phyloP scores from a whole-genome alignment of 768 basidiomycete species.

The Russula griseocarnosa region DNA sequence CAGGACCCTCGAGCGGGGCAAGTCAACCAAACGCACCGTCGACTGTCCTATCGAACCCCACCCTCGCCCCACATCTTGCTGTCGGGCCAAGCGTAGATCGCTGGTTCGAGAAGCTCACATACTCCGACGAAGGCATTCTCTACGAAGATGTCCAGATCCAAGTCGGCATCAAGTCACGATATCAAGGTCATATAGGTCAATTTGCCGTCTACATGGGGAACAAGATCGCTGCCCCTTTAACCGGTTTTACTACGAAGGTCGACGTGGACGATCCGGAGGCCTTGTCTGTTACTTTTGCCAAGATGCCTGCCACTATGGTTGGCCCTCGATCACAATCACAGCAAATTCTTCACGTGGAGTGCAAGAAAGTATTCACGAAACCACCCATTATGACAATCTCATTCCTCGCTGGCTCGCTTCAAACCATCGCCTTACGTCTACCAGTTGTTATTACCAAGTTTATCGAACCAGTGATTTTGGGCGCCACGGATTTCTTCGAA shows the following conservation, averaged over 20 bases:
- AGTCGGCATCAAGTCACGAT: slow-evolving; percentile 93
- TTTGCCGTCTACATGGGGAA: slow-evolving; percentile 95
- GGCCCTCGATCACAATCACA: slow-evolving; percentile 84
- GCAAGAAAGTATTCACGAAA: slow-evolving; percentile 76
- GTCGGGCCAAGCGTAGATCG: slow-evolving; percentile 72
- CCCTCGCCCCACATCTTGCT: slow-evolving; percentile 49
- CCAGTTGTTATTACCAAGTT: slow-evolving; percentile 91
- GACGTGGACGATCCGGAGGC: slow-evolving; percentile 70
- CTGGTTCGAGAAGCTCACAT: slow-evolving; percentile 85
- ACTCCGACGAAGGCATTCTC: slow-evolving; percentile 78
- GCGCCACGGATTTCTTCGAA: slow-evolving; percentile 87
- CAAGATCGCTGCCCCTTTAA: slow-evolving; percentile 85
- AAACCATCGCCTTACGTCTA: slow-evolving; percentile 75
- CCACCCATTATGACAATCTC: slow-evolving; percentile 82
- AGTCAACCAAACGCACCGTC: slow-evolving; percentile 27
- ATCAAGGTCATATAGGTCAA: slow-evolving; percentile 91
- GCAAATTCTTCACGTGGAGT: slow-evolving; percentile 90
- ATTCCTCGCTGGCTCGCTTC: slow-evolving; percentile 89
- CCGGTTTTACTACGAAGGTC: slow-evolving; percentile 83
- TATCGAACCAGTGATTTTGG: slow-evolving; percentile 87
- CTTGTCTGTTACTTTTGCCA: slow-evolving; percentile 79
- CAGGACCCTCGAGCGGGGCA: slow-evolving; percentile 34
- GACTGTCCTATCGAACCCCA: slow-evolving; percentile 14
- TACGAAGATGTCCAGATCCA: slow-evolving; percentile 96
- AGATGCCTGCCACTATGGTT: slow-evolving; percentile 82